A percentile compares a stretch with the other conserved stretches of the same genome.
Evolutionary conservation across 192 early-diverging fungal species (phyloP).

Genomic region (Coemansia sp.): DNA sequence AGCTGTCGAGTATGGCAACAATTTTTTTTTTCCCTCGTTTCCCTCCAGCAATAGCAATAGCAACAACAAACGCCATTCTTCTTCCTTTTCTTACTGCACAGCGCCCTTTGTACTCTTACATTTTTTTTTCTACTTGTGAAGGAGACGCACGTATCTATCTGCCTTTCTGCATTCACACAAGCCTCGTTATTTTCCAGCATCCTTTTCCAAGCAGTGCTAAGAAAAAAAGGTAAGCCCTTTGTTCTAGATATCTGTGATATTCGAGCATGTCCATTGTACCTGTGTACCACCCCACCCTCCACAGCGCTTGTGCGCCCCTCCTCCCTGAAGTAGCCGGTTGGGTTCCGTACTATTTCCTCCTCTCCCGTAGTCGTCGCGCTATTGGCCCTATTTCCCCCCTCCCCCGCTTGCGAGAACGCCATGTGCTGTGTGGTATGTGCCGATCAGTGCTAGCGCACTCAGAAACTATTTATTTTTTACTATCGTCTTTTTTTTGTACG

Average conservation of each 20-base stretch:
- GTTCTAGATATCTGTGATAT: background rate
- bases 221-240: background rate
- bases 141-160: constrained; percentile 2
- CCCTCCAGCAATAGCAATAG: background rate
- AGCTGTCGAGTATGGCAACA: background rate
- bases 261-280: background rate
- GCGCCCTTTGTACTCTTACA: background rate
- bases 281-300: background rate
- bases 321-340: background rate
- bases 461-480: background rate
- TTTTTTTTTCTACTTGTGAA: background rate
- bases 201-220: background rate
- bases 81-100: background rate
- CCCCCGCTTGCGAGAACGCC: background rate
- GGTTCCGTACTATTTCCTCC: background rate
- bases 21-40: background rate
- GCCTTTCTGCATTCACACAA: background rate
- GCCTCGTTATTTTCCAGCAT: background rate
- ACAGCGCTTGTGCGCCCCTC: background rate
- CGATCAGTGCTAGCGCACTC: background rate
- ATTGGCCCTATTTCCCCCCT: background rate
- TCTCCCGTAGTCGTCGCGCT: background rate
- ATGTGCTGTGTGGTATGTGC: background rate
- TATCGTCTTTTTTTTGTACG: background rate
- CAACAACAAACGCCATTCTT: constrained; percentile 5